Evolutionary conservation across 768 basidiomycete genomes (phyloP).

Genomic region (Leucocoprinus leucothites): DNA sequence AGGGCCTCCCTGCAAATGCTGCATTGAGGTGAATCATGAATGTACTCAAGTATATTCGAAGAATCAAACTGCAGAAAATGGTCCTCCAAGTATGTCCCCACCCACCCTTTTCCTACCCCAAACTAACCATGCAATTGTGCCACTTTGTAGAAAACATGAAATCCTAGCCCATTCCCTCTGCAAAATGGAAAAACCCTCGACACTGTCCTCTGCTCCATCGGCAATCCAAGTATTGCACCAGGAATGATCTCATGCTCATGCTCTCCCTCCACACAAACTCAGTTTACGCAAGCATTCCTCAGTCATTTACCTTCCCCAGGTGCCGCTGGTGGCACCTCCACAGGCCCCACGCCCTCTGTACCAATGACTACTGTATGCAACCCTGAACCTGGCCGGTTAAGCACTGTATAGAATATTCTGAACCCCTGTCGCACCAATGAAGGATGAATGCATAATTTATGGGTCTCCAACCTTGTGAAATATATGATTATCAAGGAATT

Average conservation of each 20-base stretch:
- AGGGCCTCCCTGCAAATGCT: conserved; percentile 90
- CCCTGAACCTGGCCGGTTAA: too few species aligned
- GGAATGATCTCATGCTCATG: conserved; percentile 83
- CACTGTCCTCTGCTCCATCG: conserved; percentile 87
- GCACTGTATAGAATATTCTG: too few species aligned
- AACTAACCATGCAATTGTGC: too few species aligned
- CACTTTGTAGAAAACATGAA: conserved; percentile 70
- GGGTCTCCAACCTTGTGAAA: too few species aligned
- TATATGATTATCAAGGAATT: too few species aligned
- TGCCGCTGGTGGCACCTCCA: too few species aligned
- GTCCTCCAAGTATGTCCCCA: conserved; percentile 62
- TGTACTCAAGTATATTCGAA: conserved; percentile 97
- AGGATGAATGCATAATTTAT: too few species aligned
- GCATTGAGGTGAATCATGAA: conserved; percentile 75
- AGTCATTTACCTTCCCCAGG: conserved; percentile 45
- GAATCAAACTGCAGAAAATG: conserved; percentile 95
- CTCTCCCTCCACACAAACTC: conserved; percentile 54
- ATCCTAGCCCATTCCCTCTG: conserved; percentile 74
- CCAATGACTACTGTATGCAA: conserved; percentile 15
- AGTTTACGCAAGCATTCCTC: conserved; percentile 45
- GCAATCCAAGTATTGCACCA: conserved; percentile 74
- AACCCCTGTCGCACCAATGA: too few species aligned
- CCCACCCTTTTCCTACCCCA: conserved; percentile 14
- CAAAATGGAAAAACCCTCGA: conserved; percentile 94
- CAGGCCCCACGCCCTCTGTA: conserved; percentile 26